Base-by-base conservation (phyloP, 2,329 filamentous ascomycete species). In the Dendryphion nanum region DNA sequence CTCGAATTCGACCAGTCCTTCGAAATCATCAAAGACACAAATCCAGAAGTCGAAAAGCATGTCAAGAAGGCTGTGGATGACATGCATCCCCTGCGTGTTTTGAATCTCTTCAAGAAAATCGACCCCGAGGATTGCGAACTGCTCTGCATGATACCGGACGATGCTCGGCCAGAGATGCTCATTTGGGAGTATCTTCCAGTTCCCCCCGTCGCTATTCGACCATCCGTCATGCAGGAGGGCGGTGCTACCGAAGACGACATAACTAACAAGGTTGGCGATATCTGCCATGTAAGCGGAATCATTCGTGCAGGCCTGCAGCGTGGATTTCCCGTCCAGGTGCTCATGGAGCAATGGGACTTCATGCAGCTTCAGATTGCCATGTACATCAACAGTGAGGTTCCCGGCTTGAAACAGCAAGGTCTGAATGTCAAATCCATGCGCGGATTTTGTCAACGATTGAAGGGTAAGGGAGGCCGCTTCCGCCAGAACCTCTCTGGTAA, bases 331-430 rank as follows among this genome's bases (percentile, higher is more conserved):
- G 78, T 98, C 2, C 81, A 86, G 49, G 94, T 88, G 1, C 86
- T 97, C 40, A 94, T 97, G 83, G 93, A 98, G 63, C 89, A 95
- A 55, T 98, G 93, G 93, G 93, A 98, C 60, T 97, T 91, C 57
- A 73, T 98, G 44, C 91, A 97, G 59, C 77, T 95, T 6, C 90
- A 97, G 58, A 86, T 97, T 43, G 93, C 91, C 44, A 89, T 97
- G 77, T 97, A 98, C 63, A 91, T 98, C 64, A 97, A 98, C 71
- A 95, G 90, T 47, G 90, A 96, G 54, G 83, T 95, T 2, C 93
- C 93, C 0, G 91, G 91, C 18, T 77, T 98, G n/a, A 84, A 90
- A 53, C 89, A 94, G 55, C 84, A 84, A 10, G 87, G 89, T 6
- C 85, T 89, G 43, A 87, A 89, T 41, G n/a, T n/a, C 2, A 96